A percentile compares a stretch with the other conserved stretches of the same genome.
phyloP scores from a whole-genome alignment of 129 eudicot species.

The Artemisia annua region DNA sequence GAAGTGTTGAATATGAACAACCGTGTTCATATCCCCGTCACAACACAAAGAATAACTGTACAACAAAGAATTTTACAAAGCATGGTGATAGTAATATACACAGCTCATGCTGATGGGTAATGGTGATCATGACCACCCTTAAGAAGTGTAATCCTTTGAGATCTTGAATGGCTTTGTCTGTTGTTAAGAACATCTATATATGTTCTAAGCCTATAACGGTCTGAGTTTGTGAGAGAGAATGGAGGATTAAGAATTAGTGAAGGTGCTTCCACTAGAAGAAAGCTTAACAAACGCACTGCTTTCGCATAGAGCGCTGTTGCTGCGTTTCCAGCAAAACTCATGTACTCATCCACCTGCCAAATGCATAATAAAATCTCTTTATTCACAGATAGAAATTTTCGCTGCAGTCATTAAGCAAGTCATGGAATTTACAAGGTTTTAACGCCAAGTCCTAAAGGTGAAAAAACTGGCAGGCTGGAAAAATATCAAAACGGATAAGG shows the following conservation, averaged over 20 bases:
- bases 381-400: neutral
- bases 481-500: too few species aligned
- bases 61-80: constrained; percentile 47
- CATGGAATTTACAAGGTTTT: too few species aligned
- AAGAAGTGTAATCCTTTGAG: constrained; percentile 72
- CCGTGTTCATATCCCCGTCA: constrained; percentile 25
- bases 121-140: constrained; percentile 48
- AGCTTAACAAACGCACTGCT: constrained; percentile 62
- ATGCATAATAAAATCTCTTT: neutral
- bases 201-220: constrained; percentile 72
- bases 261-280: constrained; percentile 91
- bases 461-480: too few species aligned
- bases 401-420: too few species aligned
- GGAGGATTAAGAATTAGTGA: constrained; percentile 88
- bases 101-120: constrained; percentile 41
- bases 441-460: too few species aligned
- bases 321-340: constrained; percentile 73
- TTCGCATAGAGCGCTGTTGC: constrained; percentile 58
- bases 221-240: constrained; percentile 77
- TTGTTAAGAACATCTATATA: constrained; percentile 72
- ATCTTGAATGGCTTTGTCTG: constrained; percentile 78
- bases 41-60: constrained; percentile 51
- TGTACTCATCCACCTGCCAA: constrained; percentile 87
- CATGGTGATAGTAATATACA: neutral
- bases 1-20: constrained; percentile 33